A percentile compares a stretch with the other conserved stretches of the same genome.
Conservation (phyloP, 2,329 filamentous ascomycete genomes). For the Neopestalotiopsis sp. region DNA sequence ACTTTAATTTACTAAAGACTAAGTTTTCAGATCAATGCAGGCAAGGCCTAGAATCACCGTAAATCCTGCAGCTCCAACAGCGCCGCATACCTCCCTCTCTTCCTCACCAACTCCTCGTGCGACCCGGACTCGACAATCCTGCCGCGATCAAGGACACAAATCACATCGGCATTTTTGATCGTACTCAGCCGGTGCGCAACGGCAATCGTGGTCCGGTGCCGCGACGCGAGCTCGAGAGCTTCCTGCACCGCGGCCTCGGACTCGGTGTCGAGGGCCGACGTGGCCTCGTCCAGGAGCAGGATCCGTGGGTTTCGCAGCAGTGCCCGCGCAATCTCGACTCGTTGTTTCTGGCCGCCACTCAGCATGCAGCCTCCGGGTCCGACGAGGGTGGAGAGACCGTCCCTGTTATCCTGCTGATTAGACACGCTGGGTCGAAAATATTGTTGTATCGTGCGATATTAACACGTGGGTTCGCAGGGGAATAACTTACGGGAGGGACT, state of each 20-base stretch:
- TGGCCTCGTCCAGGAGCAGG: conserved; percentile 16
- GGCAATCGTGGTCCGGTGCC: conserved; percentile 68
- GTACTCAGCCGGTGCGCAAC: conserved; percentile 77
- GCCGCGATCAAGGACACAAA: conserved; percentile 52
- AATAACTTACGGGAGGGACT: conserved; percentile 10
- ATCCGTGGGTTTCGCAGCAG: conserved; percentile 11
- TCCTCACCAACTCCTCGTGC: conserved; percentile 21
- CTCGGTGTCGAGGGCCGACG: conserved; percentile 10
- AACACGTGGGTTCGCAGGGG: too few relatives aligned
- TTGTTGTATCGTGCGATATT: too few relatives aligned
- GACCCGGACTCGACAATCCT: conserved; percentile 26
- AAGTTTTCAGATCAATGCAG: too few relatives aligned
- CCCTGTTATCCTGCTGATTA: not conserved
- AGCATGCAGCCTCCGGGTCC: not conserved
- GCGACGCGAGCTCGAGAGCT: conserved; percentile 47
- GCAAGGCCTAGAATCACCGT: not conserved
- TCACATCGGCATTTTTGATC: conserved; percentile 75
- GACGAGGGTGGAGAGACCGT: conserved; percentile 10
- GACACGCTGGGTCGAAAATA: too few relatives aligned
- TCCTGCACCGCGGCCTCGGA: not conserved
- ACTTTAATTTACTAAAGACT: too few relatives aligned
- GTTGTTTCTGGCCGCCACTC: conserved; percentile 15
- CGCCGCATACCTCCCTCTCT: not conserved
- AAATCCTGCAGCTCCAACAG: conserved; percentile 9
- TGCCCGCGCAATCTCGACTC: conserved; percentile 12